Evolutionary conservation across 2,329 filamentous ascomycete genomes (phyloP).

Genomic region (Penicillium frequentans): DNA sequence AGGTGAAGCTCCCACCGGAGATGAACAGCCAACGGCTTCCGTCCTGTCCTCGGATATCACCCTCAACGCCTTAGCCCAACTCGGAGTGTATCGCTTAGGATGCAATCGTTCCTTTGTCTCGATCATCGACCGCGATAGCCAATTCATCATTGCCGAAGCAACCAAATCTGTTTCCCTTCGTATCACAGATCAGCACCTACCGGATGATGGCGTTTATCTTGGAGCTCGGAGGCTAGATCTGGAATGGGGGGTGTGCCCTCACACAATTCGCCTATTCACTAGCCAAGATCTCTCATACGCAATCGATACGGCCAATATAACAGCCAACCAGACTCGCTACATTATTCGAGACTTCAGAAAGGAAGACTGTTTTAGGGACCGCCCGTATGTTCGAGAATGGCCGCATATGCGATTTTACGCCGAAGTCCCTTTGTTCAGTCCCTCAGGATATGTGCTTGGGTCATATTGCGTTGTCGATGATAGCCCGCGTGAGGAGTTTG

Average conservation of each 20-base stretch:
- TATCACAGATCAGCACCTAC: conserved; percentile 23
- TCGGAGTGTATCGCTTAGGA: conserved; percentile 47
- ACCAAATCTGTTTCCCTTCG: conserved; percentile 44
- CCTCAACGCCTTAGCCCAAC: conserved; percentile 53
- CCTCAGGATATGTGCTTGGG: conserved; percentile 57
- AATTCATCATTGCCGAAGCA: conserved; percentile 55
- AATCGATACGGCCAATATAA: conserved; percentile 23
- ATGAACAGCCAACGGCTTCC: conserved; percentile 5
- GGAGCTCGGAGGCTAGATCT: conserved; percentile 27
- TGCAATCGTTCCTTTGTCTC: conserved; percentile 51
- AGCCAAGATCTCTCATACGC: conserved; percentile 16
- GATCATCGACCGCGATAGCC: conserved; percentile 50
- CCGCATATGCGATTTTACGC: conserved; percentile 52
- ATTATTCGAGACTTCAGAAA: conserved; percentile 40
- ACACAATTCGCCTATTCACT: conserved; percentile 25
- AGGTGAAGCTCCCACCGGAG: conserved; percentile 1
- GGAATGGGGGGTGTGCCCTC: conserved; percentile 21
- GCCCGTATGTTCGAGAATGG: conserved; percentile 32
- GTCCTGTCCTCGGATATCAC: conserved; percentile 27
- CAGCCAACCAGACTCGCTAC: conserved; percentile 30
- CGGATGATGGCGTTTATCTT: conserved; percentile 34
- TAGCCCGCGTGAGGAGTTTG: conserved; percentile 49
- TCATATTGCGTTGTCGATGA: conserved; percentile 61
- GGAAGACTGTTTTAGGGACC: conserved; percentile 36
- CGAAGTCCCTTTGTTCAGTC: conserved; percentile 60